Conservation (phyloP, 441 rosid genomes). For the Pelargonium citronellum region DNA sequence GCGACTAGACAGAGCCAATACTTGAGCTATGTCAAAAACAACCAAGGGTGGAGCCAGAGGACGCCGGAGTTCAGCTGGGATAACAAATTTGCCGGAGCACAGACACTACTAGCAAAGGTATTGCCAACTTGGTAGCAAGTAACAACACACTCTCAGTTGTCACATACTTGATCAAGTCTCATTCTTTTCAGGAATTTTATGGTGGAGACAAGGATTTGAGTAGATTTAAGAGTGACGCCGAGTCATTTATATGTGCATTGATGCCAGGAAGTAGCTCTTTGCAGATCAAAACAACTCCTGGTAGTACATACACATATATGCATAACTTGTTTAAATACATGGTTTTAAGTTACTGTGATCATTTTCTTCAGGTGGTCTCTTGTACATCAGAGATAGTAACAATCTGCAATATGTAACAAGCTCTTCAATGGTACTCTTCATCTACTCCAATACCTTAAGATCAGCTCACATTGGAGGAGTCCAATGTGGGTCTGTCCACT, state of each 20-base stretch:
- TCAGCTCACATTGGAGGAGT: conserved; percentile 30
- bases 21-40: conserved; percentile 39
- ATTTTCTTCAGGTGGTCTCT: conserved; percentile 42
- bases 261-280: conserved; percentile 73
- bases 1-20: conserved; percentile 40
- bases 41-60: conserved; percentile 54
- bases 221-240: conserved; percentile 47
- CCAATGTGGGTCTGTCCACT: conserved; percentile 44
- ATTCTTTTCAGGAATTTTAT: conserved; percentile 46
- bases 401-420: conserved; percentile 53
- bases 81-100: conserved; percentile 54
- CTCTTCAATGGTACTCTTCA: conserved; percentile 36
- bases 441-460: conserved; percentile 38
- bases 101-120: conserved; percentile 46
- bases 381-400: conserved; percentile 42
- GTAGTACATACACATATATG: conserved; percentile 25
- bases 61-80: conserved; percentile 65
- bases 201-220: conserved; percentile 44
- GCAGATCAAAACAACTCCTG: conserved; percentile 62
- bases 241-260: conserved; percentile 60
- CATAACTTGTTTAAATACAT: too few species aligned
- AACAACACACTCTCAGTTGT: too few species aligned
- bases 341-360: too few species aligned
- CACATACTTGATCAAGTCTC: not conserved
- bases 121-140: not conserved